phyloP scores from a whole-genome alignment of 2,329 filamentous ascomycete genomes.

The Arthroderma sp. region DNA sequence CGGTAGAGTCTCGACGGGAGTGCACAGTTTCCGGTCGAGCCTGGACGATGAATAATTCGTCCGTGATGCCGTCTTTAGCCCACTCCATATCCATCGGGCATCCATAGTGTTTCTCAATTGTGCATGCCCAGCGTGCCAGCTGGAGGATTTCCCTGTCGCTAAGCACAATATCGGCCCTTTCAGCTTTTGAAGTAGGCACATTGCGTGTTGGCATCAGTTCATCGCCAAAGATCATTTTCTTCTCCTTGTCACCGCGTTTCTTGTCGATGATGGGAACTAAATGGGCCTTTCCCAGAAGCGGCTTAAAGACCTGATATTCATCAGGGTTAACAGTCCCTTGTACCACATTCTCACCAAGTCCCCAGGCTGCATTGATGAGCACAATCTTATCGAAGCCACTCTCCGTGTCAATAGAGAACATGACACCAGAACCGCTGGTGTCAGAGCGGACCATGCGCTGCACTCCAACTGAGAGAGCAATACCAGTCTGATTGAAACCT shows the following conservation, averaged over 20 bases:
- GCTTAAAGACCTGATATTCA: conserved; percentile 3
- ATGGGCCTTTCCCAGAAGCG: background rate
- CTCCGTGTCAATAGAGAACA: conserved; percentile 31
- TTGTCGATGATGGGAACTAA: conserved; percentile 3
- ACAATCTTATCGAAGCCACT: conserved; percentile 28
- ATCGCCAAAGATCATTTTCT: background rate
- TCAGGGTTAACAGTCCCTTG: conserved; percentile 28
- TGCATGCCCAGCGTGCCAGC: conserved; percentile 1
- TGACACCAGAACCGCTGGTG: conserved; percentile 20
- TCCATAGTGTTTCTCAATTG: conserved; percentile 1
- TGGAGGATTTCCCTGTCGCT: conserved; percentile 1
- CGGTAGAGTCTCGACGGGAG: background rate
- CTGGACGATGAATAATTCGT: conserved; percentile 1
- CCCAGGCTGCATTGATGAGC: conserved; percentile 29
- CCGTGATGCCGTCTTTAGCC: conserved; percentile 1
- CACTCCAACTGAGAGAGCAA: conserved; percentile 15
- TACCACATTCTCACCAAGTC: conserved; percentile 28
- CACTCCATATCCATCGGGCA: conserved; percentile 3
- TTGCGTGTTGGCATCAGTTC: background rate
- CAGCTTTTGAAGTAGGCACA: conserved; percentile 3
- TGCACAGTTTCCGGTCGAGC: conserved; percentile 2
- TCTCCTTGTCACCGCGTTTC: background rate
- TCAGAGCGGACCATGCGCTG: conserved; percentile 24
- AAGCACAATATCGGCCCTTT: background rate
- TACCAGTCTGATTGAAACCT: conserved; percentile 13